Percentiles rank a stretch among this genome's conserved stretches.
phyloP scores from a whole-genome alignment of 805 yeast genomes.

The Saccharomyces mikatae region DNA sequence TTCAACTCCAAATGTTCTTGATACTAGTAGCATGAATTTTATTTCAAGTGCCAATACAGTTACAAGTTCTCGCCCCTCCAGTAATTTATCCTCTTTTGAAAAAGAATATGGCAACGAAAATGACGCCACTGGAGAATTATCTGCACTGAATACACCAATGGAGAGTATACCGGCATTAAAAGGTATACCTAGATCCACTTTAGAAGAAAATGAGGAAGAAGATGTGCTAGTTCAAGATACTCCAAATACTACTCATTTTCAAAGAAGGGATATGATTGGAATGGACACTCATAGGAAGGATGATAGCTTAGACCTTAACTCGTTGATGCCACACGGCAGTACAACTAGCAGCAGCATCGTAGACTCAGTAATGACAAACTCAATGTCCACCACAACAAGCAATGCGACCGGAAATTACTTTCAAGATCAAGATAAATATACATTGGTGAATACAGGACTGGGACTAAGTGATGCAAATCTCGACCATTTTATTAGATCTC shows the following conservation, averaged over 20 bases:
- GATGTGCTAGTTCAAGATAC: slow-evolving; percentile 1
- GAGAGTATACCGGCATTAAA: slow-evolving; percentile 13
- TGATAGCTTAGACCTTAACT: background rate
- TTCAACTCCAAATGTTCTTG: slow-evolving; percentile 18
- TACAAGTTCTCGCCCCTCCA: slow-evolving; percentile 4
- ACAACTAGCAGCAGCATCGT: slow-evolving; percentile 20
- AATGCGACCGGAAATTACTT: slow-evolving; percentile 5
- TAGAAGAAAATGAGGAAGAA: slow-evolving; percentile 11
- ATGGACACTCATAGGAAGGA: slow-evolving; percentile 4
- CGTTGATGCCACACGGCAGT: slow-evolving; percentile 10
- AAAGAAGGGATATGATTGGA: background rate
- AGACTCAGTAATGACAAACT: slow-evolving; percentile 20
- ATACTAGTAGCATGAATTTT: slow-evolving; percentile 1
- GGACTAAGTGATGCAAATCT: slow-evolving; percentile 7
- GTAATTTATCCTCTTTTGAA: slow-evolving; percentile 2
- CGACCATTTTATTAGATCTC: background rate
- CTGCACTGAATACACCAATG: slow-evolving; percentile 13
- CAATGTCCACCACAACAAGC: slow-evolving; percentile 17
- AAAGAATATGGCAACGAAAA: slow-evolving; percentile 8
- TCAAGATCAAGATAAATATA: slow-evolving; percentile 7
- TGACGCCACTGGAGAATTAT: slow-evolving; percentile 8
- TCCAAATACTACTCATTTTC: slow-evolving; percentile 1
- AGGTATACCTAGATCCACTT: slow-evolving; percentile 10
- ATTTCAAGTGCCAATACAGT: background rate
- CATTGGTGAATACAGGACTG: slow-evolving; percentile 5